phyloP scores from a whole-genome alignment of 2,329 filamentous ascomycete species.

The Clonostachys rosea region DNA sequence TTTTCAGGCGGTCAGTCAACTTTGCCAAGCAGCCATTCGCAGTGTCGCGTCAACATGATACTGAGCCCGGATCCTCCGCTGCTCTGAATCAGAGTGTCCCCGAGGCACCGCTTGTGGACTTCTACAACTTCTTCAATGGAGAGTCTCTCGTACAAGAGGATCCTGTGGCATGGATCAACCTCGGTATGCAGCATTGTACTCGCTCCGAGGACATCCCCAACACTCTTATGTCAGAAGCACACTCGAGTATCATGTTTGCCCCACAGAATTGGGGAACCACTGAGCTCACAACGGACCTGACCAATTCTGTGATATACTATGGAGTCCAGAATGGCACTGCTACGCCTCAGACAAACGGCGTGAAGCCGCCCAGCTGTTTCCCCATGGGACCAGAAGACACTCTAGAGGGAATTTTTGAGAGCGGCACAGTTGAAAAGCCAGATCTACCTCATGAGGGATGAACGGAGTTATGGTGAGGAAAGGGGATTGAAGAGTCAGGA shows the following conservation, averaged over 20 bases:
- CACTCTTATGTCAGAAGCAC: conserved; percentile 38
- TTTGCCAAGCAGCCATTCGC: conserved; percentile 41
- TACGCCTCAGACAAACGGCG: conserved; percentile 7
- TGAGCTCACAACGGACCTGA: conserved; percentile 6
- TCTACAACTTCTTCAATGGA: conserved; percentile 35
- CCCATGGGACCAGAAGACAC: conserved; percentile 5
- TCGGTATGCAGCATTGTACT: conserved; percentile 41
- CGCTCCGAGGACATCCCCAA: conserved; percentile 35
- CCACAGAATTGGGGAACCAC: conserved; percentile 26
- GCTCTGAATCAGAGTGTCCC: conserved; percentile 30
- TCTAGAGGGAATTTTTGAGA: conserved; percentile 8
- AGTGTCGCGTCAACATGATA: conserved; percentile 39
- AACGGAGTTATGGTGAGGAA: neutral
- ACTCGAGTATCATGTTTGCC: conserved; percentile 29
- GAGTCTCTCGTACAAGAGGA: conserved; percentile 29
- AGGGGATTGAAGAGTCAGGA: too few relatives aligned
- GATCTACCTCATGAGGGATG: neutral
- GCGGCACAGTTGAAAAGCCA: neutral
- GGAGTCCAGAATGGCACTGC: conserved; percentile 2
- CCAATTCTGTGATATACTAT: conserved; percentile 10
- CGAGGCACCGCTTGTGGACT: conserved; percentile 36
- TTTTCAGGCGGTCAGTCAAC: conserved; percentile 38
- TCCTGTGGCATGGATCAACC: conserved; percentile 35
- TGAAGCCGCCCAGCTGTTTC: conserved; percentile 6
- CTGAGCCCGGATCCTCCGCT: conserved; percentile 31